A percentile compares a stretch with the other conserved stretches of the same genome.
Evolutionary conservation across 768 basidiomycete genomes (phyloP).

Genomic region (Phanerodontia chrysosporium): DNA sequence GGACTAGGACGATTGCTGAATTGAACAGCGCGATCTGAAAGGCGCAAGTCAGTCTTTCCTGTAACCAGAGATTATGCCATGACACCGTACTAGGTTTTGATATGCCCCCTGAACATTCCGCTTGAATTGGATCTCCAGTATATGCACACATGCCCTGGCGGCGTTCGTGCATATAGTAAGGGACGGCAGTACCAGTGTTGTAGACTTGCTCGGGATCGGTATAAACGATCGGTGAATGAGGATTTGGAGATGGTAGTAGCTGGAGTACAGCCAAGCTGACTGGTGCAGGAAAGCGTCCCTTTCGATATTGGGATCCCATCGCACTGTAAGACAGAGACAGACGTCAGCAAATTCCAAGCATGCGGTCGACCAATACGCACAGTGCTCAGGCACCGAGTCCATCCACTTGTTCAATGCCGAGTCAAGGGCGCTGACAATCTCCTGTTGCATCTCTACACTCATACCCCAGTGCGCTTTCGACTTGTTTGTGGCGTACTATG

Average conservation of each 20-base stretch:
- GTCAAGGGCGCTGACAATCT: constrained; percentile 58
- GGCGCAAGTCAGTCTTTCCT: too few species aligned
- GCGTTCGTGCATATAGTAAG: constrained; percentile 48
- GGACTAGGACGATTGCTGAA: constrained; percentile 37
- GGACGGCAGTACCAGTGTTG: constrained; percentile 36
- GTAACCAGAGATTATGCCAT: too few species aligned
- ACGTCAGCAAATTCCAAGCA: constrained; percentile 5
- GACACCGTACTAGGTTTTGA: constrained; percentile 9
- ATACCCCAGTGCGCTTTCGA: constrained; percentile 30
- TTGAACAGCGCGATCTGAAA: constrained; percentile 34
- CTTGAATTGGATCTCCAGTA: constrained; percentile 33
- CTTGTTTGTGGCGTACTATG: constrained; percentile 49
- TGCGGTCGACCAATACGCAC: constrained; percentile 27
- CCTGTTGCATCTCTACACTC: constrained; percentile 41
- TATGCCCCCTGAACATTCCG: constrained; percentile 12
- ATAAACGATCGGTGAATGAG: constrained; percentile 79
- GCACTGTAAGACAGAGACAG: constrained; percentile 16
- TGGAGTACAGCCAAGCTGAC: constrained; percentile 33
- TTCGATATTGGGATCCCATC: constrained; percentile 23
- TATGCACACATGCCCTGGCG: constrained; percentile 40
- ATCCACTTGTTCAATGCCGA: constrained; percentile 60
- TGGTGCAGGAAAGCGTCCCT: constrained; percentile 25
- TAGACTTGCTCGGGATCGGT: constrained; percentile 52
- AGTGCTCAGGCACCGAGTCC: constrained; percentile 51
- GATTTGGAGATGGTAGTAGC: constrained; percentile 52